These are phyloP conservation scores for Hymenoscyphus infarciens DNA, from an alignment of 2,329 filamentous ascomycete genomes.

Conservation along the genomic window DNA sequence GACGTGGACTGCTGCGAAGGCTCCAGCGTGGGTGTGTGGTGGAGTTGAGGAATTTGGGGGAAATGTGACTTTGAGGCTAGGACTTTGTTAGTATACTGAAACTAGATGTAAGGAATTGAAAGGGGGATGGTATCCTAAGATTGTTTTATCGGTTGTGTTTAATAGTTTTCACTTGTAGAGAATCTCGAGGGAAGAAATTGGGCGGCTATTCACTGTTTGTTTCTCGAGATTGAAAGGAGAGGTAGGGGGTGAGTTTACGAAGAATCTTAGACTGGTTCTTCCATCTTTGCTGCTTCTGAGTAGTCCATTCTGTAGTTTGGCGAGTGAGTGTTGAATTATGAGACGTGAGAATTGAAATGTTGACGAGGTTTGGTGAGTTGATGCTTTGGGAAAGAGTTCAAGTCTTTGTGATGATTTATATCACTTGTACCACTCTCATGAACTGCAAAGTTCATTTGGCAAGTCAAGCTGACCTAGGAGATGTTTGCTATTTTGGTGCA, in stretches of 20 bases:
- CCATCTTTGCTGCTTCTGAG: neutral
- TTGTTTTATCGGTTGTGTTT: neutral
- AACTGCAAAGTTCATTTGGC: too few species aligned
- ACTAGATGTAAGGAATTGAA: neutral
- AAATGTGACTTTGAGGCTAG: slow-evolving; percentile 20
- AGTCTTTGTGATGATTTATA: neutral
- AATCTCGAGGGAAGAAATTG: neutral
- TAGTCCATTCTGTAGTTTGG: neutral
- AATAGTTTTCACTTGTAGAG: neutral
- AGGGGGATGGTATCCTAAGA: neutral
- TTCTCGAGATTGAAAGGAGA: neutral
- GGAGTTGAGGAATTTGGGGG: slow-evolving; percentile 41
- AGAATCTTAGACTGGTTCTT: neutral
- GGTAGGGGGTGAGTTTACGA: neutral
- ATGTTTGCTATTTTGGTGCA: too few species aligned
- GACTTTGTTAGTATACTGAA: neutral
- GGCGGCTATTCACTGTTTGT: neutral
- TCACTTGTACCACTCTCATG: too few species aligned
- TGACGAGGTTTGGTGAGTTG: neutral
- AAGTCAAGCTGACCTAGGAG: too few species aligned
- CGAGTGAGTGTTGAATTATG: neutral
- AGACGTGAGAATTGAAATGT: neutral
- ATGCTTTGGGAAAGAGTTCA: neutral
- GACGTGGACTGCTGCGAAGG: slow-evolving; percentile 41
- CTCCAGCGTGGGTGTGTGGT: slow-evolving; percentile 45